A percentile compares a stretch with the other conserved stretches of the same genome.
Evolutionary conservation across 2,329 filamentous ascomycete genomes (phyloP).

Genomic region (Elsinoe australis): DNA sequence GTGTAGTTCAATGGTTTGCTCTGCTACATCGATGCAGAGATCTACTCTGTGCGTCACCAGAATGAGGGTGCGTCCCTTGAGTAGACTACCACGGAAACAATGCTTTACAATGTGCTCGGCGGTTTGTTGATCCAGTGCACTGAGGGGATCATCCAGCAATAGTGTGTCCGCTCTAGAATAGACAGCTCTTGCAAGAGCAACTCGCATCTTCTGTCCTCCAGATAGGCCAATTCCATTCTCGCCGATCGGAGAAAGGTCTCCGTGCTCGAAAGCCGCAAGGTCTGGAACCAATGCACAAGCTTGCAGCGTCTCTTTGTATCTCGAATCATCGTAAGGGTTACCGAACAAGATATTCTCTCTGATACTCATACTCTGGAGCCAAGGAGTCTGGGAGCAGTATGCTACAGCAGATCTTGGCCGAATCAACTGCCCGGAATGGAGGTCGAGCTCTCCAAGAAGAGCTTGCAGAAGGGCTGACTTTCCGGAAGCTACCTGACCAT

Average conservation of each 20-base stretch:
- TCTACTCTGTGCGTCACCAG: slow-evolving; percentile 61
- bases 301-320: slow-evolving; percentile 62
- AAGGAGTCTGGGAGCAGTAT: slow-evolving; percentile 59
- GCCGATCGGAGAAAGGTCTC: slow-evolving; percentile 49
- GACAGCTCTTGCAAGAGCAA: slow-evolving; percentile 43
- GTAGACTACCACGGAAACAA: slow-evolving; percentile 48
- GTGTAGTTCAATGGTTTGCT: slow-evolving; percentile 63
- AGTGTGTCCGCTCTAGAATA: slow-evolving; percentile 40
- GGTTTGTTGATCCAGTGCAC: slow-evolving; percentile 51
- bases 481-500: slow-evolving; percentile 56
- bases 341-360: slow-evolving; percentile 61
- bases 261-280: slow-evolving; percentile 55
- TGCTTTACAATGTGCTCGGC: slow-evolving; percentile 54
- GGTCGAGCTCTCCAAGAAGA: slow-evolving; percentile 52
- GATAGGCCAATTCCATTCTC: slow-evolving; percentile 42
- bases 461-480: slow-evolving; percentile 56
- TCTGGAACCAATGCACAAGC: slow-evolving; percentile 56
- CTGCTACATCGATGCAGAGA: slow-evolving; percentile 63
- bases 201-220: slow-evolving; percentile 41
- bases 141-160: slow-evolving; percentile 42
- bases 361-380: slow-evolving; percentile 63
- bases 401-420: slow-evolving; percentile 51
- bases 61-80: slow-evolving; percentile 48
- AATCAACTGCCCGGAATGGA: slow-evolving; percentile 43
- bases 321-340: slow-evolving; percentile 57